A percentile compares a stretch with the other conserved stretches of the same genome.
Conservation (phyloP, 73 alveolate genomes). For the Paraurostyla sp. region DNA sequence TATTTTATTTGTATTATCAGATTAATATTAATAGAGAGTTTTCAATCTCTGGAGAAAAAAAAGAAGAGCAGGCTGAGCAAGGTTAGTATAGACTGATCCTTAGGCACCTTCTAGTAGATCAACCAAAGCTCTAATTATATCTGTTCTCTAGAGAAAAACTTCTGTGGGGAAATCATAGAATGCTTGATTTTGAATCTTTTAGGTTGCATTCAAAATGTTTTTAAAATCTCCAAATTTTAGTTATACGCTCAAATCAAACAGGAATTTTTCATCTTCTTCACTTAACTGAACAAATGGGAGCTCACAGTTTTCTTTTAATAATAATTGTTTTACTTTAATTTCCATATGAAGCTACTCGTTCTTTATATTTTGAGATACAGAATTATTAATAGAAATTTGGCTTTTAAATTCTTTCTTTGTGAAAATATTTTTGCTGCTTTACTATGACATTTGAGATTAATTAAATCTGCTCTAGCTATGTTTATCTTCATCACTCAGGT, state of each 20-base stretch:
- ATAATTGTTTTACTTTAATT: conserved; percentile 2
- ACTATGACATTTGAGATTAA: background rate
- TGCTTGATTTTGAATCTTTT: background rate
- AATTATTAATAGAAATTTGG: background rate
- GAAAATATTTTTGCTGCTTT: background rate
- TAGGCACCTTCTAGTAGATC: conserved; percentile 37
- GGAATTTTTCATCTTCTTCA: conserved; percentile 58
- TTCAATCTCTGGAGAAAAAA: conserved; percentile 46
- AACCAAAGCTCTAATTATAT: conserved; percentile 18
- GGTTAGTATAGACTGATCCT: background rate
- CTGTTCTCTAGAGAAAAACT: conserved; percentile 63
- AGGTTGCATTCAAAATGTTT: conserved; percentile 25
- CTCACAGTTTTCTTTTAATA: conserved; percentile 56
- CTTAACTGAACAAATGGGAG: conserved; percentile 51
- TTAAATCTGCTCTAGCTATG: background rate
- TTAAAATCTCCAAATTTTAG: conserved; percentile 60
- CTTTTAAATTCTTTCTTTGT: background rate
- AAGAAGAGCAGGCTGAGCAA: conserved; percentile 33
- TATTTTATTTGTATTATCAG: conserved; percentile 36
- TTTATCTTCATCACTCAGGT: background rate
- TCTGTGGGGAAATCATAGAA: conserved; percentile 61
- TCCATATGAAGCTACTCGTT: conserved; percentile 18
- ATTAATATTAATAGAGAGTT: background rate
- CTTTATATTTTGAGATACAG: background rate
- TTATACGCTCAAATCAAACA: conserved; percentile 60